Evolutionary conservation across 2,329 filamentous ascomycete species (phyloP), one percentile per base, ranked within the genome.

Genomic region (Phaeosphaeriaceae sp.): DNA sequence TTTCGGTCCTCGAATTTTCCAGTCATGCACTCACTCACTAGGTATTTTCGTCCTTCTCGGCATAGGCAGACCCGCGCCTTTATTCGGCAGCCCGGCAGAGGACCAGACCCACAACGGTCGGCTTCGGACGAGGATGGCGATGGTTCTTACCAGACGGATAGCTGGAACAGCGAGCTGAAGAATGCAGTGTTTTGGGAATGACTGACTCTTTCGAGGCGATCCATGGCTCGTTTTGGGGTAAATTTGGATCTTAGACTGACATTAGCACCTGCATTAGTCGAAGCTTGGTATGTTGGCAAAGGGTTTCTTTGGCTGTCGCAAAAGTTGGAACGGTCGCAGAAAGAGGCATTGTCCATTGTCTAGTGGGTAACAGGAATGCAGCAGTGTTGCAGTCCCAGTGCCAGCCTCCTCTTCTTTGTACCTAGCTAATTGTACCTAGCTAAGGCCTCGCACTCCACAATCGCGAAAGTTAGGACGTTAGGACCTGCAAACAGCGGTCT

Each of bases 171-270:
- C 48, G 48, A 42, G 34, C 40, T n/a, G 38, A 48, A 17, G 30
- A 40, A 16, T 9, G 21, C 26, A 21, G 13, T 17, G 39, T 33
- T 30, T 33, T 9, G 23, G 21, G 20, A 17, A n/a, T 13, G 20
- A n/a, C 37, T 2, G 41, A 26, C 32, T 12, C 28, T 30, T 37
- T 29, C 2, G 23, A 42, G 33, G 18, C 20, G 26, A 29, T n/a
- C 46, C 42, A 48, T 39, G 45, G 42, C 46, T 44, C 39, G 46
- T 55, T 47, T 53, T 44, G 49, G n/a, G 45, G 52, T 61, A 63
- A 58, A 58, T 60, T 61, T 63, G 58, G 56, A 60, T 36, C 37
- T 36, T 40, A 40, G 35, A 40, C 46, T 28, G 39, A 45, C n/a
- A 29, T 39, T 51, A 56, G 50, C 52, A 47, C 42, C 34, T 37